Evolutionary conservation across 805 yeast genomes (phyloP), one percentile per base, ranked within the genome.

Genomic region (Candida pseudoglaebosa): DNA sequence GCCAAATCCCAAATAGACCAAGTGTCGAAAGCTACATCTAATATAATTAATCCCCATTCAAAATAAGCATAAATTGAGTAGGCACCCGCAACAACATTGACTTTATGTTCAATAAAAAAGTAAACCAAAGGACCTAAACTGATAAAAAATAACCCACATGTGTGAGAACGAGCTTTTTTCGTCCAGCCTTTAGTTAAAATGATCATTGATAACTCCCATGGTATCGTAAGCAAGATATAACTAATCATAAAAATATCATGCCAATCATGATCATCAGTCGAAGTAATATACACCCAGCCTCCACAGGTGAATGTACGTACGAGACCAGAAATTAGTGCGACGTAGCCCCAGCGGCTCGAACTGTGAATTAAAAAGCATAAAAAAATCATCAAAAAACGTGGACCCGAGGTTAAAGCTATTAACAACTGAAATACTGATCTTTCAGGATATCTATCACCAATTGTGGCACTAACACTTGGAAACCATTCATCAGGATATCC

Each of bases 401-500:
- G 97, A 28, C 96, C 95, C 1, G 98, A 75, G 1, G 98, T 90
- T 33, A 91, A 61, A 1, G 98, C 99, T 47, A 93, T 93, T 45
- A 91, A 63, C 26, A 91, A 72, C 63, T 93, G 99, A 59, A 91
- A 93, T 14, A 93, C 63, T 1, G 96, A 86, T 48, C 99, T 71
- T 62, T 93, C 99, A 0, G 99, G 99, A 57, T 89, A 93, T 43
- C 97, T 65, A 58, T 93, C 99, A 32, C 99, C 99, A 56, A 93
- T 93, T 1, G 99, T 78, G 1, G 99, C 98, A 26, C 95, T 84
- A 2, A 93, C 99, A 53, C 95, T 83, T 2, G 99, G 99, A 57
- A 93, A 91, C 98, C 99, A 93, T 61, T 93, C 99, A 43, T 90
- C 93, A 2, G 99, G 99, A 56, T 88, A 93, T 1, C 95, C 95